Evolutionary conservation across 176 grass and related monocot genomes (phyloP), one percentile per base, ranked within the genome.

Genomic region (Lolium rigidum): DNA sequence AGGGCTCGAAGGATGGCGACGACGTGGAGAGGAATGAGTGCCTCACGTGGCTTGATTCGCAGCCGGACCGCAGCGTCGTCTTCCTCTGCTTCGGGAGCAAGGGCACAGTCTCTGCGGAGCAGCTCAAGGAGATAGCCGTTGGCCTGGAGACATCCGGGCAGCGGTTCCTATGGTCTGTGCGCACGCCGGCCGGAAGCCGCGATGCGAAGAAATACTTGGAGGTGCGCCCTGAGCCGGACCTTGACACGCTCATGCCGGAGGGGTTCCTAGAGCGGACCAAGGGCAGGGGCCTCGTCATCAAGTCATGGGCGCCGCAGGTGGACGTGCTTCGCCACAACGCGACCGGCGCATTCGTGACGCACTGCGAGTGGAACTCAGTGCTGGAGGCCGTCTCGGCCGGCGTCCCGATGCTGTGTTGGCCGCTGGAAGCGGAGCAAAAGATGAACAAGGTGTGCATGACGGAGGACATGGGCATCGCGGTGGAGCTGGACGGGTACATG

Each of bases 361-460:
- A 98, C 83, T 94, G 95, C 28, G 95, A 93, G 18, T 98, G 95
- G 95, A 98, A 95, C 82, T 98, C 95, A 17, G 86, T 70, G 52
- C 58, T 94, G 83, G 95, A 98, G 84, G 88, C 83, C 31, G 31
- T 35, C 31, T 35, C 31, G 2, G 31, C 31, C 2, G 31, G 31
- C 31, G 31, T 35, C 31, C 31, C 31, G 31, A 35, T 35, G 31
- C 2, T 35, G 31, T 35, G 31, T 35, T 35, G 31, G 31, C 31
- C 31, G 31, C 31, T 35, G 31, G 31, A 35, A 2, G 31, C 31
- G 31, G 31, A 35, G 31, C 31, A 35, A 3, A 35, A 35, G 31
- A 35, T 35, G 31, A 35, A 35, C 31, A 35, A 35, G 31, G 31
- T 35, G 31, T 35, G 31, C 31, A 35, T 35, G 31, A 35, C 31